A percentile compares a stretch with the other conserved stretches of the same genome.
Conservation (phyloP, 306 rosid species). For the Rosa rugosa region DNA sequence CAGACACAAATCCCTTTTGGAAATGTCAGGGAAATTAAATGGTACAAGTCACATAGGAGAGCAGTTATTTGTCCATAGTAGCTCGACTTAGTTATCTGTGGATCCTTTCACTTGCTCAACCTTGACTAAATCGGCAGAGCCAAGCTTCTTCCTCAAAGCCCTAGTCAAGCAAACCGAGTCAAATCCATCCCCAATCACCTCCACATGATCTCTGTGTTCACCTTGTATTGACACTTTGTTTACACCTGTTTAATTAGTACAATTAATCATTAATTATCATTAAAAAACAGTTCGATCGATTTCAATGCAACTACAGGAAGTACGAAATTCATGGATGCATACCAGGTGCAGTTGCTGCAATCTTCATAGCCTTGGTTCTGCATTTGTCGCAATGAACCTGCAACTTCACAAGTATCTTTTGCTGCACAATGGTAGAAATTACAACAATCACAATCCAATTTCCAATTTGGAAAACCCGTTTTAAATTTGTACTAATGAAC, state of each 20-base stretch:
- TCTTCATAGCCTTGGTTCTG: conserved; percentile 38
- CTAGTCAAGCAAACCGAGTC: conserved; percentile 22
- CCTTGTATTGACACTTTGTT: conserved; percentile 24
- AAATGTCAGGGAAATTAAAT: too few species aligned
- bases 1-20: too few species aligned
- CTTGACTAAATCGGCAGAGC: neutral
- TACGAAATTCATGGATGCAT: neutral
- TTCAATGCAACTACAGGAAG: neutral
- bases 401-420: conserved; percentile 35
- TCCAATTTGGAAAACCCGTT: neutral
- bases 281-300: too few species aligned
- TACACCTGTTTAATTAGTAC: conserved; percentile 4
- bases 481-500: neutral
- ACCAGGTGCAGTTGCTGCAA: conserved; percentile 29
- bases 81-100: neutral
- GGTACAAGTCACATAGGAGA: too few species aligned
- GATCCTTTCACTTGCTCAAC: neutral
- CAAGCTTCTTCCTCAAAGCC: conserved; percentile 2
- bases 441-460: neutral
- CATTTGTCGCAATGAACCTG: conserved; percentile 20
- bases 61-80: too few species aligned
- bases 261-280: too few species aligned
- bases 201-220: conserved; percentile 25
- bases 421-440: conserved; percentile 21
- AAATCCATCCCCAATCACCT: conserved; percentile 17